Percentiles rank a stretch among this genome's conserved stretches.
Conservation (phyloP, 2,329 filamentous ascomycete genomes). For the Trichoderma asperellum region DNA sequence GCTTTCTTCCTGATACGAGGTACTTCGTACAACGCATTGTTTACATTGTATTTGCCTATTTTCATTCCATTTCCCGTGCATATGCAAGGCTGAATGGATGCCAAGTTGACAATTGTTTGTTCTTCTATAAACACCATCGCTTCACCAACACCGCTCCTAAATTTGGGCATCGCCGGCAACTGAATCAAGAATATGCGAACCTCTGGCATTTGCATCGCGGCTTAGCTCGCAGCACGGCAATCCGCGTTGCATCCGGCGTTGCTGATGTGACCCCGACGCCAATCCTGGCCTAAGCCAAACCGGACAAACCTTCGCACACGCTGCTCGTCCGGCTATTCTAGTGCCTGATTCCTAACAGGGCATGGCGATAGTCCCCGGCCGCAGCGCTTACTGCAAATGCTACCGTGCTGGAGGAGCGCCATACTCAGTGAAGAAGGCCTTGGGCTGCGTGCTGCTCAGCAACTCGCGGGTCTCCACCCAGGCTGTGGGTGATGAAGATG, state of each 20-base stretch:
- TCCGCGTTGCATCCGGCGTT: slow-evolving; percentile 15
- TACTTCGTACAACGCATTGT: slow-evolving; percentile 16
- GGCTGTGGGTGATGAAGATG: slow-evolving; percentile 14
- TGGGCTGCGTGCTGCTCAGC: slow-evolving; percentile 12
- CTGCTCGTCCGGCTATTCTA: slow-evolving; percentile 1
- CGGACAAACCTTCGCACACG: background rate
- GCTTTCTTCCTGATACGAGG: slow-evolving; percentile 3
- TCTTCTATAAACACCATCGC: background rate
- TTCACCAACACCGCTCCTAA: background rate
- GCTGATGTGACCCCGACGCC: slow-evolving; percentile 19
- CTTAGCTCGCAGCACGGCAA: slow-evolving; percentile 11
- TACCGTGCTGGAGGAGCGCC: background rate
- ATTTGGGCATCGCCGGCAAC: background rate
- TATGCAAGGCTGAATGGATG: background rate
- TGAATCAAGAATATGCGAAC: background rate
- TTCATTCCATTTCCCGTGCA: background rate
- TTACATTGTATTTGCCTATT: background rate
- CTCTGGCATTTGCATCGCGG: background rate
- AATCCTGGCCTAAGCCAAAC: background rate
- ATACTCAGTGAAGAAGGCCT: background rate
- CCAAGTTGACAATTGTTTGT: background rate
- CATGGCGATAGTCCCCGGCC: slow-evolving; percentile 1
- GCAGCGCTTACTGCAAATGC: slow-evolving; percentile 8
- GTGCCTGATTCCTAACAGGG: slow-evolving; percentile 18
- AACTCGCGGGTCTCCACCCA: background rate